A percentile compares a stretch with the other conserved stretches of the same genome.
phyloP scores from a whole-genome alignment of 257 asterid genomes.

The Gentiana macrophylla region DNA sequence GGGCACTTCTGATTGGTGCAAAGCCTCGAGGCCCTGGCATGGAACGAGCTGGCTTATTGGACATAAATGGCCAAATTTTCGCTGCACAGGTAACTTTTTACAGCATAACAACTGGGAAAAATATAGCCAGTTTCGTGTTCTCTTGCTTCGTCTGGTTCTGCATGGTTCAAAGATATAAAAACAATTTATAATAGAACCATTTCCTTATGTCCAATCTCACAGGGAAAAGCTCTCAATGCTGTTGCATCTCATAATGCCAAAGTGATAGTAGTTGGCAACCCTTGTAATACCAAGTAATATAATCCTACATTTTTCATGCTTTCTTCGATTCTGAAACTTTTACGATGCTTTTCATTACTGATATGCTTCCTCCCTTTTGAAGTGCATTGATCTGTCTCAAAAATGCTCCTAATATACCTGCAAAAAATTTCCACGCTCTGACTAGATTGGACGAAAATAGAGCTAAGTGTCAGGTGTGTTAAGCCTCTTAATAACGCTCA shows the following conservation, averaged over 20 bases:
- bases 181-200: background rate
- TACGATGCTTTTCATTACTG: constrained; percentile 14
- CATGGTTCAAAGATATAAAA: background rate
- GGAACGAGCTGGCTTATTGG: constrained; percentile 85
- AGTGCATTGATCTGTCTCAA: constrained; percentile 97
- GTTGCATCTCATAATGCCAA: constrained; percentile 89
- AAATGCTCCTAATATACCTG: constrained; percentile 93
- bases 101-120: background rate
- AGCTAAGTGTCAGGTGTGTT: constrained; percentile 90
- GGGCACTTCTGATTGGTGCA: constrained; percentile 99
- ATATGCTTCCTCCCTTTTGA: constrained; percentile 26
- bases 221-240: constrained; percentile 98
- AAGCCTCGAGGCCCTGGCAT: constrained; percentile 99
- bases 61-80: constrained; percentile 85
- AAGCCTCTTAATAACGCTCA: background rate
- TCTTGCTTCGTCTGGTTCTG: background rate
- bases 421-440: constrained; percentile 88
- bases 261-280: constrained; percentile 93
- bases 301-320: background rate
- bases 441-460: constrained; percentile 95
- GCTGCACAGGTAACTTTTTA: constrained; percentile 57
- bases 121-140: background rate
- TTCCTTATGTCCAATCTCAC: constrained; percentile 6
- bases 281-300: constrained; percentile 90
- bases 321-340: background rate